Percentiles rank a stretch among this genome's conserved stretches.
phyloP scores from a whole-genome alignment of 2,329 filamentous ascomycete genomes.

The Phoma herbarum region DNA sequence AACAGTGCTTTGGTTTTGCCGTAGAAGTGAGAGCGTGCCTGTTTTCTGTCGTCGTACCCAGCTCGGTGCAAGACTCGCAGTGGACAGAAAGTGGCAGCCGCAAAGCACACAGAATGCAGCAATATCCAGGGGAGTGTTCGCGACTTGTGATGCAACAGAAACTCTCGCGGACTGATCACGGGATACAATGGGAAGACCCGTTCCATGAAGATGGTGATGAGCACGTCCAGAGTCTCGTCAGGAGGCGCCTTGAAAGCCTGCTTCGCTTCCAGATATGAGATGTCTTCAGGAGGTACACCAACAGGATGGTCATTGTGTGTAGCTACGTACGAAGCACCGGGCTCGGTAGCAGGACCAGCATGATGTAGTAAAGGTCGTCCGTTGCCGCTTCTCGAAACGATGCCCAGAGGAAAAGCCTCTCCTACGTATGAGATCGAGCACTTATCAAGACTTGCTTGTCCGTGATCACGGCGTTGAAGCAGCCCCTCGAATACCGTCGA shows the following conservation, averaged over 20 bases:
- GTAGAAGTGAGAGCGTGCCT: slow-evolving; percentile 9
- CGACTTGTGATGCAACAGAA: neutral
- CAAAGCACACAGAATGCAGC: slow-evolving; percentile 9
- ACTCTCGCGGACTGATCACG: slow-evolving; percentile 8
- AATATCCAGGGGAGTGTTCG: slow-evolving; percentile 13
- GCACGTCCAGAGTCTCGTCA: neutral
- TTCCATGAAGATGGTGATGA: slow-evolving; percentile 14
- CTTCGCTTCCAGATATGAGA: slow-evolving; percentile 11
- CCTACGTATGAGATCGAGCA: slow-evolving; percentile 13
- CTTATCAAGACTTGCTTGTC: slow-evolving; percentile 8
- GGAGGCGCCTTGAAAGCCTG: slow-evolving; percentile 14
- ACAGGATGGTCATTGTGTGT: neutral
- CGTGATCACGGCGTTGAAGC: neutral
- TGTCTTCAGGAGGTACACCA: slow-evolving; percentile 8
- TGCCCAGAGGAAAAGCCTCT: slow-evolving; percentile 13
- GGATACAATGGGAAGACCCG: slow-evolving; percentile 13
- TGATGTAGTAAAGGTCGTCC: slow-evolving; percentile 11
- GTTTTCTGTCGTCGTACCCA: slow-evolving; percentile 8
- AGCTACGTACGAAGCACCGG: neutral
- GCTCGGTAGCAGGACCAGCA: neutral
- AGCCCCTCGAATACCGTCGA: slow-evolving; percentile 14
- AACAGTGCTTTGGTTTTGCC: slow-evolving; percentile 12
- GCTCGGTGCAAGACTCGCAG: slow-evolving; percentile 10
- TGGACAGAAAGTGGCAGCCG: slow-evolving; percentile 18
- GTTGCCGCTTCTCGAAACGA: neutral